Evolutionary conservation across 345 rosid genomes (phyloP).

Genomic region (Firmiana major): DNA sequence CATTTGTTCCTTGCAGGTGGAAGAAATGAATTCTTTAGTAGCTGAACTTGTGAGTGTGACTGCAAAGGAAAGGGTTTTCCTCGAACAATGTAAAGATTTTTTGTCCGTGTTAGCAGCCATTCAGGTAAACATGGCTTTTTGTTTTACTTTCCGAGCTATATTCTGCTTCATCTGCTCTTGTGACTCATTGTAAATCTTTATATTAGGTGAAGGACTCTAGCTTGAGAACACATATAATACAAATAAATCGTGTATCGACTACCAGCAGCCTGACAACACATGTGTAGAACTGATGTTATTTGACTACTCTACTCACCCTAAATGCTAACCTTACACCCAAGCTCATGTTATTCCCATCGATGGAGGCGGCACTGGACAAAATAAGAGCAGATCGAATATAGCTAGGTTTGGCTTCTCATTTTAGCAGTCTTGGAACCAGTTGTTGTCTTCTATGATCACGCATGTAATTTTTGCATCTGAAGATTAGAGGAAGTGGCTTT

Average conservation of each 20-base stretch:
- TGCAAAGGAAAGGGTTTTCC: slow-evolving; percentile 62
- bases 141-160: background rate
- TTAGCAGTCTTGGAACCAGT: slow-evolving; percentile 28
- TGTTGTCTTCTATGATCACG: slow-evolving; percentile 18
- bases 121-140: slow-evolving; percentile 50
- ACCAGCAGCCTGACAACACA: slow-evolving; percentile 63
- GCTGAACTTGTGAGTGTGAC: slow-evolving; percentile 62
- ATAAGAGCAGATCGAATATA: slow-evolving; percentile 19
- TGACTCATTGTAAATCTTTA: background rate
- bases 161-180: slow-evolving; percentile 13
- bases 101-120: slow-evolving; percentile 61
- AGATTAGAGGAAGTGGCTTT: slow-evolving; percentile 21
- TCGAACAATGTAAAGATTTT: slow-evolving; percentile 63
- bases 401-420: slow-evolving; percentile 32
- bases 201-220: slow-evolving; percentile 78
- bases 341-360: slow-evolving; percentile 31
- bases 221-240: slow-evolving; percentile 83
- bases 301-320: slow-evolving; percentile 60
- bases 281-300: slow-evolving; percentile 63
- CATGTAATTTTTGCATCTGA: slow-evolving; percentile 14
- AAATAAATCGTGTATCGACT: slow-evolving; percentile 46
- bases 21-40: slow-evolving; percentile 57
- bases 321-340: slow-evolving; percentile 46
- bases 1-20: slow-evolving; percentile 49
- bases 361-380: slow-evolving; percentile 37